Conservation (phyloP, 2,329 filamentous ascomycete species). For the Scytalidium sp. region DNA sequence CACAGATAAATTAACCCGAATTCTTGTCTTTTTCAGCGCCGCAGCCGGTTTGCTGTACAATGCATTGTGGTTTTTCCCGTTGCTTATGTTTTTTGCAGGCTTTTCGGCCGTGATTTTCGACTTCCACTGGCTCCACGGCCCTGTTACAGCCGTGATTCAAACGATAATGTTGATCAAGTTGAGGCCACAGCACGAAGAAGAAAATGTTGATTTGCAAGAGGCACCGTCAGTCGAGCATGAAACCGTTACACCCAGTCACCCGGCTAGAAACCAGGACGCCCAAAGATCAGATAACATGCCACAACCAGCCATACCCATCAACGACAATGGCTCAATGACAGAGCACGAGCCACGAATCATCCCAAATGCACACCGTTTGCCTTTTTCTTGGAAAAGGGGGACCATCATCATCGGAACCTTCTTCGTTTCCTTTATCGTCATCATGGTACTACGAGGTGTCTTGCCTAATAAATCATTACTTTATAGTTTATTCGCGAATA, state of each 20-base stretch:
- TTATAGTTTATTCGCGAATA: conserved; percentile 62
- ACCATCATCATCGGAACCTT: conserved; percentile 43
- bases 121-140: conserved; percentile 10
- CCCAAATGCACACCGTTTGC: conserved; percentile 23
- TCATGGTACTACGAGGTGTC: conserved; percentile 50
- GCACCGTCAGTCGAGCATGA: too few relatives aligned
- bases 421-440: conserved; percentile 50
- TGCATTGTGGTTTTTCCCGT: conserved; percentile 70
- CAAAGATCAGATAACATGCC: too few relatives aligned
- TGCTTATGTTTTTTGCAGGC: conserved; percentile 56
- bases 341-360: conserved; percentile 8
- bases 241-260: too few relatives aligned
- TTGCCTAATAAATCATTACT: conserved; percentile 35
- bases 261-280: too few relatives aligned
- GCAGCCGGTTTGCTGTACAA: conserved; percentile 67
- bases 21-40: conserved; percentile 60
- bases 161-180: too few relatives aligned
- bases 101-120: conserved; percentile 53
- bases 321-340: too few relatives aligned
- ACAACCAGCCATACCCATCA: too few relatives aligned
- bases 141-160: too few relatives aligned
- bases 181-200: too few relatives aligned
- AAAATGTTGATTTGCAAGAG: too few relatives aligned
- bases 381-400: conserved; percentile 44
- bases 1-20: conserved; percentile 57